These are phyloP conservation scores for Acmispon strigosus DNA, from an alignment of 306 rosid genomes.

Conservation along the genomic window DNA sequence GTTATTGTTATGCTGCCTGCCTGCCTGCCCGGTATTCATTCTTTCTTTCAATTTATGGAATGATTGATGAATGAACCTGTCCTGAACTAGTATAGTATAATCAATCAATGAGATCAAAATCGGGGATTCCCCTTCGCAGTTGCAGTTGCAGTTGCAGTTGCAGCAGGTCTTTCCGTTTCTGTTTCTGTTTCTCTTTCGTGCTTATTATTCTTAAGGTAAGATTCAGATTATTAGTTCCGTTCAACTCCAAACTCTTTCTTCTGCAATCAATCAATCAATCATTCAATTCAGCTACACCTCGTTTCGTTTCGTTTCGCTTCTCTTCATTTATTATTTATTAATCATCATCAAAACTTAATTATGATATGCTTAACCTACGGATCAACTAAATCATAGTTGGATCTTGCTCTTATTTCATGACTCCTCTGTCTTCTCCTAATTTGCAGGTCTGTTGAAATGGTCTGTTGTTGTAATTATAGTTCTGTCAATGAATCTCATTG, in stretches of 20 bases:
- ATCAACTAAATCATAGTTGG: not conserved
- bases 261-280: no score
- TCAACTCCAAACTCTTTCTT: not conserved
- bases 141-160: not conserved
- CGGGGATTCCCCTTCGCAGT: conserved; percentile 1
- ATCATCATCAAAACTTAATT: not conserved
- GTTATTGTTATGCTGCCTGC: no score
- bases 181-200: not conserved
- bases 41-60: not conserved
- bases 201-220: conserved; percentile 6
- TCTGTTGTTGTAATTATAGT: conserved; percentile 32
- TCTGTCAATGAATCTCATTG: conserved; percentile 42
- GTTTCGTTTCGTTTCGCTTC: not conserved
- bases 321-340: not conserved
- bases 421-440: not conserved
- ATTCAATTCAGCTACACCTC: not conserved
- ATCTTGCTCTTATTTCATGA: not conserved
- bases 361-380: not conserved
- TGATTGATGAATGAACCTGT: not conserved
- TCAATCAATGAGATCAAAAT: conserved; percentile 14
- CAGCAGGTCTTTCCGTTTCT: no score
- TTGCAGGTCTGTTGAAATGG: conserved; percentile 70
- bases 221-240: not conserved
- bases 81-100: not conserved
- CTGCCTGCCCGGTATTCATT: not conserved